Evolutionary conservation across 768 basidiomycete genomes (phyloP), one percentile per base, ranked within the genome.

Genomic region (Mrakia gelida): DNA sequence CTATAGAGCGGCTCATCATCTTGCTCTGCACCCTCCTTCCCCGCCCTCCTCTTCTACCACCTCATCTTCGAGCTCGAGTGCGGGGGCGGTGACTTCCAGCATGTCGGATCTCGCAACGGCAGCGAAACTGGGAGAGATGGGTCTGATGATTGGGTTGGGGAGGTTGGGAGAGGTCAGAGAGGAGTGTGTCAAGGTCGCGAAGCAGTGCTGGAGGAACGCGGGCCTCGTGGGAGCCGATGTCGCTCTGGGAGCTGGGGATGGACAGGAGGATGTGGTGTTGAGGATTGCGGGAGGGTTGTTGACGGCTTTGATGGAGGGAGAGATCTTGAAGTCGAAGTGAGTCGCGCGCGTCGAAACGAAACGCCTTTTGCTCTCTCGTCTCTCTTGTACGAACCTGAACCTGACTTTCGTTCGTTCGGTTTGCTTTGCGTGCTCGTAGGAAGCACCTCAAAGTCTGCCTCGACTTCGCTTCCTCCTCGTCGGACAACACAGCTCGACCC

Each of bases 261-360:
- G 56, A 23, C 45, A 62, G 32, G 73, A 70, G 13, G 67, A 79
- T 26, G 73, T 71, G n/a, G 74, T 75, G 13, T 21, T 78, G 49
- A 72, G 61, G 32, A 70, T 78, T 30, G 71, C 62, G 23, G 77
- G 77, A 16, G 77, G 77, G 5, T 18, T 78, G 28, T 54, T 78
- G 73, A 52, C 73, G 26, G 73, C 63, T 15, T 54, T 75, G 59
- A 67, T 75, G 54, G 78, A 79, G 49, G 43, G 43, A 6, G 78
- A 75, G 49, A 79, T 79, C 70, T 43, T 79, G 45, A 72, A 61
- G 28, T 74, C 78, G 43, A 79, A 79, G 78, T 79, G 3, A 30
- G 73, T 52, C 10, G 45, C 45, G 9, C 10, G 45, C 45, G 9
- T 52, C 15, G 45, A 45, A 16, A 1, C 49, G 49, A 45, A 45